phyloP scores from a whole-genome alignment of 495 filamentous ascomycete genomes.

The Amniculicola lignicola region DNA sequence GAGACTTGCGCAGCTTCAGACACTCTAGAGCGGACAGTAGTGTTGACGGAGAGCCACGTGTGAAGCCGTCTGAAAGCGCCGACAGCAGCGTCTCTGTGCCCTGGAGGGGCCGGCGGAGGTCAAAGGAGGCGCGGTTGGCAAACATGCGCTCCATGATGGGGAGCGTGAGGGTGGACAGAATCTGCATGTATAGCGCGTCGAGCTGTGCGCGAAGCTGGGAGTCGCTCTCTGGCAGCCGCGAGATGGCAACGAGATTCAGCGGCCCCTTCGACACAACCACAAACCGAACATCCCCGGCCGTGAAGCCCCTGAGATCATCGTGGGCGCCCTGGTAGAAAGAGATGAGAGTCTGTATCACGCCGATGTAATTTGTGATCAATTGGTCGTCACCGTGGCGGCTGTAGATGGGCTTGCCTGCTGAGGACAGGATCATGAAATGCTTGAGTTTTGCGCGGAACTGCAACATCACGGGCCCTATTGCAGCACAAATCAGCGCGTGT shows the following conservation, averaged over 20 bases:
- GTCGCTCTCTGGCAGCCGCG: conserved; percentile 85
- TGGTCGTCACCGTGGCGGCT: conserved; percentile 88
- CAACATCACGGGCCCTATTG: conserved; percentile 51
- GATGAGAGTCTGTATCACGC: conserved; percentile 95
- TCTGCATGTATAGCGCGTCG: conserved; percentile 95
- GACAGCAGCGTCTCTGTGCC: conserved; percentile 91
- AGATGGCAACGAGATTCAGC: conserved; percentile 90
- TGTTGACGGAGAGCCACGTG: conserved; percentile 81
- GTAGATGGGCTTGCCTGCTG: conserved; percentile 97
- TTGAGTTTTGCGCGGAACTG: conserved; percentile 87
- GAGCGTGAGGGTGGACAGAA: conserved; percentile 88
- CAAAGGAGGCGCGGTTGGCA: conserved; percentile 81
- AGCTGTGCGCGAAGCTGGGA: conserved; percentile 81
- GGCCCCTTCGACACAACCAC: conserved; percentile 79
- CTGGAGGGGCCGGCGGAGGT: conserved; percentile 86
- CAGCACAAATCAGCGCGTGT: conserved; percentile 27
- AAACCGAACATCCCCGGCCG: conserved; percentile 77
- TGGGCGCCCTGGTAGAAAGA: conserved; percentile 85
- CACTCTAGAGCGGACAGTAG: conserved; percentile 90
- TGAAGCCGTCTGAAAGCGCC: conserved; percentile 90
- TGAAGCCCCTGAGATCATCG: conserved; percentile 75
- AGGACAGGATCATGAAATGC: conserved; percentile 93
- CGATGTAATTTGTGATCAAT: conserved; percentile 86
- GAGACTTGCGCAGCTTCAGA: conserved; percentile 78
- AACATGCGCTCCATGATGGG: conserved; percentile 88